Evolutionary conservation across 23 red algal genomes (phyloP).

Genomic region (Gracilariopsis chorda): DNA sequence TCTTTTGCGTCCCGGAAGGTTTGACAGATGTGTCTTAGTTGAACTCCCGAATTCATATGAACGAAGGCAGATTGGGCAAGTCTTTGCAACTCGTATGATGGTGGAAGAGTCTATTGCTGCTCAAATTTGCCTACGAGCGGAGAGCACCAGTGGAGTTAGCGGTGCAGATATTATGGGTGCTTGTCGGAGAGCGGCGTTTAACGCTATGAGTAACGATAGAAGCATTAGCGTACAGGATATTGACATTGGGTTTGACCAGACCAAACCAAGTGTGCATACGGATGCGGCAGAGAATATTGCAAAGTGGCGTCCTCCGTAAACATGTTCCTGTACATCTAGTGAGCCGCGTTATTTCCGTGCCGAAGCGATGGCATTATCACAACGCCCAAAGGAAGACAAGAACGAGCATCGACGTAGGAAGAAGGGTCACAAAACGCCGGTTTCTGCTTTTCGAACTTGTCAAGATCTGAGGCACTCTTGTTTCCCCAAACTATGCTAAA

Average conservation of each 20-base stretch:
- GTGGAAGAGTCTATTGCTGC: not conserved
- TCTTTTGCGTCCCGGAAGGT: conserved; percentile 90
- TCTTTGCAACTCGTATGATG: conserved; percentile 17
- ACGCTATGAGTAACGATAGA: not conserved
- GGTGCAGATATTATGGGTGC: conserved; percentile 51
- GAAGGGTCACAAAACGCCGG: too few species aligned
- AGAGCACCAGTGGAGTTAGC: not conserved
- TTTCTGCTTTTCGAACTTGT: too few species aligned
- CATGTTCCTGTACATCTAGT: too few species aligned
- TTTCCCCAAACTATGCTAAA: too few species aligned
- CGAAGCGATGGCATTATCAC: too few species aligned
- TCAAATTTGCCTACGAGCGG: not conserved
- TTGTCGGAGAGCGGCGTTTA: conserved; percentile 30
- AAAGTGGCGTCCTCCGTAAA: not conserved
- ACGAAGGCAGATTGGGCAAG: conserved; percentile 8
- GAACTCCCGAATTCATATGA: conserved; percentile 44
- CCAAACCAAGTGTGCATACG: not conserved
- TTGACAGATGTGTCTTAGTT: conserved; percentile 90
- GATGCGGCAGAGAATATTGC: not conserved
- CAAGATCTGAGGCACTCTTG: too few species aligned
- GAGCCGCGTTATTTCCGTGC: too few species aligned
- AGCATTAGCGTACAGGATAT: not conserved
- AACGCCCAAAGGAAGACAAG: too few species aligned
- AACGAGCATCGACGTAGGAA: too few species aligned
- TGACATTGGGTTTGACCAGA: not conserved